These are phyloP conservation scores for Crithidia fasciculata DNA, from an alignment of 208 protist species.

Conservation along the genomic window DNA sequence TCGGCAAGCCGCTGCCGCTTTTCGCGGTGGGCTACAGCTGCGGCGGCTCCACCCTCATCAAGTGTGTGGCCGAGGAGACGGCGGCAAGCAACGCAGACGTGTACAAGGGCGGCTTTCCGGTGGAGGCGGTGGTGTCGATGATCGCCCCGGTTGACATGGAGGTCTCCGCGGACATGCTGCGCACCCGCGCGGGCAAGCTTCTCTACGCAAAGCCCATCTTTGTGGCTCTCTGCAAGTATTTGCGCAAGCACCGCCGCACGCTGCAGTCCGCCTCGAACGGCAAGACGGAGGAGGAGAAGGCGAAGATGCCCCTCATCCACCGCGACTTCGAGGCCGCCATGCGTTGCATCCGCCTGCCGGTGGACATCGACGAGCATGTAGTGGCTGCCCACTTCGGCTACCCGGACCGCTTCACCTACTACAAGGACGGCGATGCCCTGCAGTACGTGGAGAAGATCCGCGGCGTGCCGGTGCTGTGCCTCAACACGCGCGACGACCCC, in stretches of 20 bases:
- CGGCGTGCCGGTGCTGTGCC: conserved; percentile 44
- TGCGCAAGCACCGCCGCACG: conserved; percentile 41
- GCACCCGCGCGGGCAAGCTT: conserved; percentile 19
- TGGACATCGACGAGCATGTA: conserved; percentile 47
- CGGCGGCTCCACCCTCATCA: conserved; percentile 47
- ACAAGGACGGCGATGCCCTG: conserved; percentile 41
- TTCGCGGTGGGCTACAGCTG: conserved; percentile 62
- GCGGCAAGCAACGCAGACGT: conserved; percentile 3
- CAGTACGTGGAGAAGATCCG: conserved; percentile 40
- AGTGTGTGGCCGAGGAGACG: conserved; percentile 56
- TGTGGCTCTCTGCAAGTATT: conserved; percentile 40
- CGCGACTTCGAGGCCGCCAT: conserved; percentile 22
- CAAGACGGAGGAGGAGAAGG: conserved; percentile 24
- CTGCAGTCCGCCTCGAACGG: conserved; percentile 31
- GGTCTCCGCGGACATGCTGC: conserved; percentile 34
- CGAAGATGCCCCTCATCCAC: conserved; percentile 19
- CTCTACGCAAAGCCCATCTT: conserved; percentile 48
- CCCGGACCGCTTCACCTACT: conserved; percentile 39
- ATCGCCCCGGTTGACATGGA: conserved; percentile 57
- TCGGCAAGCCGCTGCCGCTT: conserved; percentile 39
- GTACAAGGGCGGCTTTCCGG: conserved; percentile 30
- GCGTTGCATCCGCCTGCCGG: conserved; percentile 23
- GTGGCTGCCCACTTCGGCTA: conserved; percentile 65
- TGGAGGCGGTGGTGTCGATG: conserved; percentile 35
- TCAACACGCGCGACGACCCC: conserved; percentile 62